Evolutionary conservation across 208 protist genomes (phyloP), one percentile per base, ranked within the genome.

Genomic region (Acanthamoeba sp.): DNA sequence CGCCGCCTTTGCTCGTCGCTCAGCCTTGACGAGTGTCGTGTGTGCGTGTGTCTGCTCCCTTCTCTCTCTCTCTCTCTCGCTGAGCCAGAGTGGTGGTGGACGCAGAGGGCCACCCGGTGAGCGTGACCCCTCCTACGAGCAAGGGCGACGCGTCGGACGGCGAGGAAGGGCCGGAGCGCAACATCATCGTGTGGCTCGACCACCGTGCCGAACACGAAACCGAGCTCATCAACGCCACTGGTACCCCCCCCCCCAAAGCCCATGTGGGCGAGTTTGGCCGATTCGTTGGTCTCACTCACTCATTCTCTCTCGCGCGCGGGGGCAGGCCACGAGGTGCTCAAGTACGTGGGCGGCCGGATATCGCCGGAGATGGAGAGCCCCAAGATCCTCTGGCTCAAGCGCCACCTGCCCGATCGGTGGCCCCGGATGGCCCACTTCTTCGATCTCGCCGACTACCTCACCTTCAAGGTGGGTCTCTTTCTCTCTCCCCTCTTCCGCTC

Each of bases 391-490:
- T 89, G 80, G 80, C 50, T 89, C 40, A 89, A 89, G 52, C 48
- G 32, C 27, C 18, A 89, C 80, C 42, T 89, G 36, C 48, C 42
- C 16, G 80, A 89, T n/a, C 42, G 48, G 22, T 89, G 80, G 80
- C 2, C 42, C 20, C 48, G 52, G 27, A 64, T 64, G 42, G 80
- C 52, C 7, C 80, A 89, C 52, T 89, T 89, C 27, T 66, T 89
- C 24, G 80, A 89, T 29, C 80, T 89, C 5, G 80, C 80, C 36
- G 80, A 89, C 80, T 89, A 89, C 36, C 80, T 89, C 80, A 89
- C 80, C 80, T 89, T 66, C 52, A 29, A 27, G 48, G 80, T 64
- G 40, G 7, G 48, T 36, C 24, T 34, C 45, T 84, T 4, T 4
- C 12, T 48, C 36, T 42, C 73, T 84, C 2, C 10, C 32, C 10